These are phyloP conservation scores for Tilletiaria anomala DNA, from an alignment of 1,284 basidiomycete species.

Conservation along the genomic window DNA sequence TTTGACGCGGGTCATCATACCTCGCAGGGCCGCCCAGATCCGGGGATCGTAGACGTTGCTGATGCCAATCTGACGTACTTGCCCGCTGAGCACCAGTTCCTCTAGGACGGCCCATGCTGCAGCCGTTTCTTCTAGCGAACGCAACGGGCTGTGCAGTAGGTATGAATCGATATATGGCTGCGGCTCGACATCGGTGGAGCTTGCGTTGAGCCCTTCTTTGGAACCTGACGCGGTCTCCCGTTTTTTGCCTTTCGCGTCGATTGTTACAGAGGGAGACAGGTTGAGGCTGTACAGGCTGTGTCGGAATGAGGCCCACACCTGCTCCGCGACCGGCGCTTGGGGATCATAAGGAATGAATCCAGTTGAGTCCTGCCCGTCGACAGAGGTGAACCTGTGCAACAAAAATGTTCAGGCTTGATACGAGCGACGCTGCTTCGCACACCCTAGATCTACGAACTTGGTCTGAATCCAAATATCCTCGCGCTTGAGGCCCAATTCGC, in stretches of 20 bases:
- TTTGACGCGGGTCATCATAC: slow-evolving; percentile 7
- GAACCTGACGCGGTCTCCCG: not conserved
- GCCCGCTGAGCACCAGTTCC: slow-evolving; percentile 17
- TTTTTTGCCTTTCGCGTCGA: not conserved
- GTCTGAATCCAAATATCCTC: slow-evolving; percentile 30
- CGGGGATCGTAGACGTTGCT: slow-evolving; percentile 31
- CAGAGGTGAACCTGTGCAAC: too few species aligned
- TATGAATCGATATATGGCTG: slow-evolving; percentile 30
- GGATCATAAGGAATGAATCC: not conserved
- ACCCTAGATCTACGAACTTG: slow-evolving; percentile 23
- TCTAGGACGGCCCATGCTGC: slow-evolving; percentile 33
- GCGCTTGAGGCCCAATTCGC: slow-evolving; percentile 13
- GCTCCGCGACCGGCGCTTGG: slow-evolving; percentile 14
- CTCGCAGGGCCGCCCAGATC: slow-evolving; percentile 19
- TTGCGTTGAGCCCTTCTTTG: not conserved
- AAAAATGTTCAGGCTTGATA: too few species aligned
- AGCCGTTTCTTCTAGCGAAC: slow-evolving; percentile 23
- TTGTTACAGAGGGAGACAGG: not conserved
- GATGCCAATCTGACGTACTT: slow-evolving; percentile 25
- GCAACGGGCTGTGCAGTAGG: slow-evolving; percentile 26
- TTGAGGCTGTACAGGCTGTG: too few species aligned
- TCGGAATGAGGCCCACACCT: slow-evolving; percentile 12
- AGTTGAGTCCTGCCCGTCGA: not conserved
- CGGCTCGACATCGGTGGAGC: not conserved
- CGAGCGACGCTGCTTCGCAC: not conserved